Evolutionary conservation across 305 asterid genomes (phyloP).

Genomic region (Fraxinus dipetala): DNA sequence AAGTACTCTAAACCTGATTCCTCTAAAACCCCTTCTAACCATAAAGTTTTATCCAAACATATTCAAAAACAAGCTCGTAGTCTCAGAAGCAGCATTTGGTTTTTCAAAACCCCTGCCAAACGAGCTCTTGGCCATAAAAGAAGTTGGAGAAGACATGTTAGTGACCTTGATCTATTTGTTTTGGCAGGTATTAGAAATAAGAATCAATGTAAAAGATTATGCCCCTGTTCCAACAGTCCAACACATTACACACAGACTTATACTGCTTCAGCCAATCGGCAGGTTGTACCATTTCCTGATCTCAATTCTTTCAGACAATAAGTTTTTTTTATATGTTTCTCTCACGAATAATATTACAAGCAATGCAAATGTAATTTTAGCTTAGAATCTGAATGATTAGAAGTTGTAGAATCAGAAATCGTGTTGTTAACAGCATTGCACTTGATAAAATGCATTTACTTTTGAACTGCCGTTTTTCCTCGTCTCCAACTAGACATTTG

Average conservation of each 20-base stretch:
- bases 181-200: conserved; percentile 28
- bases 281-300: conserved; percentile 23
- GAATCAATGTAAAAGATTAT: conserved; percentile 24
- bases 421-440: not conserved
- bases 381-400: conserved; percentile 6
- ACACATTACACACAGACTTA: conserved; percentile 15
- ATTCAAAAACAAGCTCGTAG: not conserved
- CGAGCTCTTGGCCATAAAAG: not conserved
- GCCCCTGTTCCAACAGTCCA: conserved; percentile 12
- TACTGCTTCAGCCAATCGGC: not conserved
- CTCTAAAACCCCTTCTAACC: not conserved
- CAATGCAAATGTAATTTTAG: conserved; percentile 32
- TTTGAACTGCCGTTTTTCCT: not conserved
- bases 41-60: not conserved
- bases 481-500: not conserved
- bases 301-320: conserved; percentile 11
- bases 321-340: conserved; percentile 5
- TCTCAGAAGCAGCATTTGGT: not conserved
- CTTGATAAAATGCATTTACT: not conserved
- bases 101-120: not conserved
- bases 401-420: not conserved
- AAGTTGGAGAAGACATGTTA: not conserved
- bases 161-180: not conserved
- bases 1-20: not conserved
- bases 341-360: conserved; percentile 10